Percentiles rank a stretch among this genome's conserved stretches.
Conservation (phyloP, 495 filamentous ascomycete genomes). For the Aspergillus incahuasiensis region DNA sequence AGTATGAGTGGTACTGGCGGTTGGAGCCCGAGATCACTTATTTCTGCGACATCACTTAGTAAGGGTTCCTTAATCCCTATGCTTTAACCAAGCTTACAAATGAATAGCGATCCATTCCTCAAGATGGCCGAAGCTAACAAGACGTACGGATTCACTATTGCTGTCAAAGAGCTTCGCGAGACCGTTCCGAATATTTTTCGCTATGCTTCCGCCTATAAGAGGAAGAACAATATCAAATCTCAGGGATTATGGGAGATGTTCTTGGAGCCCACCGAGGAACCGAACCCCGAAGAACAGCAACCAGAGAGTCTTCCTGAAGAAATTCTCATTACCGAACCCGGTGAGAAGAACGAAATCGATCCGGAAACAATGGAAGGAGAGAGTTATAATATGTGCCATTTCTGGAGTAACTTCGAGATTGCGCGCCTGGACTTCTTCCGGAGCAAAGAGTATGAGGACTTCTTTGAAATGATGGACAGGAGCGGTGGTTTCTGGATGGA, state of each 20-base stretch:
- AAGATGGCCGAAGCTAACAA: constrained; percentile 91
- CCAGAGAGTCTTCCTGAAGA: constrained; percentile 73
- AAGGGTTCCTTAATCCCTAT: constrained; percentile 31
- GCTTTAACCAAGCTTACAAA: constrained; percentile 19
- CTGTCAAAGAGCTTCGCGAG: constrained; percentile 96
- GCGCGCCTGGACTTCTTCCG: constrained; percentile 91
- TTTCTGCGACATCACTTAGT: constrained; percentile 99
- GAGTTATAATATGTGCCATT: constrained; percentile 99
- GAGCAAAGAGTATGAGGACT: constrained; percentile 93
- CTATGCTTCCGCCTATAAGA: constrained; percentile 98
- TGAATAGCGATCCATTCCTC: constrained; percentile 81
- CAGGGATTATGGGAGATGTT: constrained; percentile 99
- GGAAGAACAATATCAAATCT: constrained; percentile 82
- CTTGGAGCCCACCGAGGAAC: constrained; percentile 63
- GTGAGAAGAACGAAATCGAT: constrained; percentile 72
- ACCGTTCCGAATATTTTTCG: constrained; percentile 99
- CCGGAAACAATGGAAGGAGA: constrained; percentile 95
- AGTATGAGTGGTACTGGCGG: constrained; percentile 99
- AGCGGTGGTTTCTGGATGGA: constrained; percentile 99
- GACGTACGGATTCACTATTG: constrained; percentile 98
- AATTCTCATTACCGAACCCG: constrained; percentile 71
- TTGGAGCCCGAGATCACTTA: constrained; percentile 99
- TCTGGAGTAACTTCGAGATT: constrained; percentile 99
- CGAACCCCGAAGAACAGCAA: constrained; percentile 61
- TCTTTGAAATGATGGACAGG: constrained; percentile 98